A percentile compares a stretch with the other conserved stretches of the same genome.
Evolutionary conservation across 2,329 filamentous ascomycete species (phyloP).

Genomic region (Diaporthe velutina): DNA sequence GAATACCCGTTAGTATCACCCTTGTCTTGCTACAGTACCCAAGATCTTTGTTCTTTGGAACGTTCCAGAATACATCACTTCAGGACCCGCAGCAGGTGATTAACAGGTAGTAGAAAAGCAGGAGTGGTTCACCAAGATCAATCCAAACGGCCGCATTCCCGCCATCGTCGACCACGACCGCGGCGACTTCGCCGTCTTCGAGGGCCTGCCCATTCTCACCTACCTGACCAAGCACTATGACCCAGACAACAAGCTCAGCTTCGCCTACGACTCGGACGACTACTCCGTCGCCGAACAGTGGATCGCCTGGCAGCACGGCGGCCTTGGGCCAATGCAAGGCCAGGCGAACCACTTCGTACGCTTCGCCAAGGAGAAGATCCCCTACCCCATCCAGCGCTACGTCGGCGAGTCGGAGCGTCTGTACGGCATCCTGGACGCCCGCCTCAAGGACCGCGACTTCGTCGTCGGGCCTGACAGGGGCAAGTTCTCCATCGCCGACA

Average conservation of each 20-base stretch:
- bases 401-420: slow-evolving; percentile 81
- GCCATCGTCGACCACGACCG: slow-evolving; percentile 76
- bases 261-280: slow-evolving; percentile 57
- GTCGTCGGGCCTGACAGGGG: slow-evolving; percentile 66
- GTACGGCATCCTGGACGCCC: slow-evolving; percentile 78
- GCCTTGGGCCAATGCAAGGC: slow-evolving; percentile 78
- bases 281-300: slow-evolving; percentile 66
- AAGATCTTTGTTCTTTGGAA: no score
- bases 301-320: slow-evolving; percentile 81
- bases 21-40: no score
- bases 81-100: no score
- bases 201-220: slow-evolving; percentile 79
- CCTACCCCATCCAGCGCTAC: slow-evolving; percentile 80
- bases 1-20: no score
- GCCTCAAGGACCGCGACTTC: slow-evolving; percentile 67
- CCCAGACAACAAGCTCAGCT: slow-evolving; percentile 74
- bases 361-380: slow-evolving; percentile 76
- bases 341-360: slow-evolving; percentile 81
- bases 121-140: slow-evolving; percentile 73
- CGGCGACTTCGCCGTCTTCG: slow-evolving; percentile 75
- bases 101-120: no score
- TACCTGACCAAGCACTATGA: slow-evolving; percentile 83
- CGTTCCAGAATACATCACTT: no score
- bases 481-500: slow-evolving; percentile 78
- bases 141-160: slow-evolving; percentile 76